Conservation (phyloP, 768 basidiomycete species). For the Neoboletus brunneissimus region DNA sequence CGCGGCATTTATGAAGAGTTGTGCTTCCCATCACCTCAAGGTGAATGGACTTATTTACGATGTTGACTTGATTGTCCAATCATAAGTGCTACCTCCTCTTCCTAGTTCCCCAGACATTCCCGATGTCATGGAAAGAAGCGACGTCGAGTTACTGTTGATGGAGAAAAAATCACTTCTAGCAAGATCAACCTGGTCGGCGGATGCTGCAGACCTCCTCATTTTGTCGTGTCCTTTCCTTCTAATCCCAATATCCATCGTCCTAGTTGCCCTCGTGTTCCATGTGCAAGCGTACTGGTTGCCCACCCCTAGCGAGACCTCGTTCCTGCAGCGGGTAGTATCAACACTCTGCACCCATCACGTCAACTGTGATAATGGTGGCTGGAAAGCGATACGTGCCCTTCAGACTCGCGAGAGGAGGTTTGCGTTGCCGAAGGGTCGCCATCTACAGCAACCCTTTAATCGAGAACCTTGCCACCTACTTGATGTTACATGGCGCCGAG, state of each 20-base stretch:
- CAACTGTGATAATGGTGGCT: conserved; percentile 11
- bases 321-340: conserved; percentile 5
- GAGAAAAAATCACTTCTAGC: neutral
- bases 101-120: neutral
- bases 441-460: conserved; percentile 14
- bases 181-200: neutral
- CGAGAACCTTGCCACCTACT: conserved; percentile 5
- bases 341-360: conserved; percentile 14
- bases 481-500: conserved; percentile 6
- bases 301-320: neutral
- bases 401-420: conserved; percentile 8
- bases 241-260: neutral
- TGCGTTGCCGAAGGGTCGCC: conserved; percentile 11
- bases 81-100: neutral
- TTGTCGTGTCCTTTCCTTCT: conserved; percentile 6
- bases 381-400: conserved; percentile 19
- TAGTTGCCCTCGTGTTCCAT: conserved; percentile 7
- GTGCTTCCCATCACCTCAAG: neutral
- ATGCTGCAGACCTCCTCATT: conserved; percentile 6
- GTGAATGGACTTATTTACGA: neutral
- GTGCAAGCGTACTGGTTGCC: neutral
- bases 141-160: neutral
- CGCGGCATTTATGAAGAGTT: neutral
- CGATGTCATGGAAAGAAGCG: neutral
- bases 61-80: neutral